Evolutionary conservation across 169 alveolate genomes (phyloP).

Genomic region (Cyclospora cayetanensis): DNA sequence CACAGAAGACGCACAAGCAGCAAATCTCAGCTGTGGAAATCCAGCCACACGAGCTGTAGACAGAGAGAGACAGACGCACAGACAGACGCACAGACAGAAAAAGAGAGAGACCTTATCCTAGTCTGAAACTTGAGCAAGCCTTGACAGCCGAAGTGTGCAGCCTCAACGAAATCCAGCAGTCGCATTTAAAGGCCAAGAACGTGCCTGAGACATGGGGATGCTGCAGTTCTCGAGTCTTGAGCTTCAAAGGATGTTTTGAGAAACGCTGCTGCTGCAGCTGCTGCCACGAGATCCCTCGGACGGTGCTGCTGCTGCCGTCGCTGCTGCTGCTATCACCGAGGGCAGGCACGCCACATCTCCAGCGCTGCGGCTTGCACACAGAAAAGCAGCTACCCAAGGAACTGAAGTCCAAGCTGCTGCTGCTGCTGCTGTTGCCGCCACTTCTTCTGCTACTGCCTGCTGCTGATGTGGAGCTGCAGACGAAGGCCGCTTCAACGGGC

Average conservation of each 20-base stretch:
- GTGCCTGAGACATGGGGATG: slow-evolving; percentile 77
- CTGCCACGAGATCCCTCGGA: background rate
- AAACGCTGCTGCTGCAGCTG: slow-evolving; percentile 44
- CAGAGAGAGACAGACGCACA: too few relatives aligned
- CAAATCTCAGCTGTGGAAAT: too few relatives aligned
- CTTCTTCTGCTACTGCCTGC: background rate
- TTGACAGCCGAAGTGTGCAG: too few relatives aligned
- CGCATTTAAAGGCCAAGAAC: too few relatives aligned
- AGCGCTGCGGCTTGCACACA: background rate
- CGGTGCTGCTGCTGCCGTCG: background rate
- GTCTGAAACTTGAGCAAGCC: too few relatives aligned
- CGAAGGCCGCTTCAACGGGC: background rate
- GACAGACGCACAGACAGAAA: too few relatives aligned
- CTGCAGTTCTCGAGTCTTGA: slow-evolving; percentile 77
- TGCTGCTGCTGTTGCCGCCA: background rate
- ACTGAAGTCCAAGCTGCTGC: too few relatives aligned
- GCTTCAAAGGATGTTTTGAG: slow-evolving; percentile 79
- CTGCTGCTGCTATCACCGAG: background rate
- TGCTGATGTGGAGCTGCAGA: background rate
- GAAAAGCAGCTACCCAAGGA: background rate
- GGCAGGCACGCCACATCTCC: background rate
- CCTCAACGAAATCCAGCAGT: too few relatives aligned
- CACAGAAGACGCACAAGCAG: background rate
- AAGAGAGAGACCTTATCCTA: too few relatives aligned
- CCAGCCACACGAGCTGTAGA: too few relatives aligned